A percentile compares a stretch with the other conserved stretches of the same genome.
Conservation (phyloP, 1,284 basidiomycete genomes). For the Mixia osmundae region DNA sequence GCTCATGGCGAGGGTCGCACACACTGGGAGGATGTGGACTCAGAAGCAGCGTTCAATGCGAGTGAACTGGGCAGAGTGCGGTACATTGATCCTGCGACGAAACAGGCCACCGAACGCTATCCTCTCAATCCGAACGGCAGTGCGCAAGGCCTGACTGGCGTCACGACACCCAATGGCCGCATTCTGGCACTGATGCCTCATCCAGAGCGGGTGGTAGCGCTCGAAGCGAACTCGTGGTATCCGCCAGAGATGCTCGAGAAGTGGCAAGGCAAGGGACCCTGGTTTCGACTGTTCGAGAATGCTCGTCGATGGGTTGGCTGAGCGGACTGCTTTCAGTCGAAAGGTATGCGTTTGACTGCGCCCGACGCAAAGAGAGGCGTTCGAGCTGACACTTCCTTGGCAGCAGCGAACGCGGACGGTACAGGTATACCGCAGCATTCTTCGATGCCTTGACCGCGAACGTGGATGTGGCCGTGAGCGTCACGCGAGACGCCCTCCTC, state of each 20-base stretch:
- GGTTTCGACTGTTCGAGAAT: constrained; percentile 88
- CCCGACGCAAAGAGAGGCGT: too few species aligned
- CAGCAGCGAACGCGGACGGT: constrained; percentile 25
- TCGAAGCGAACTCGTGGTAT: constrained; percentile 27
- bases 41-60: constrained; percentile 13
- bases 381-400: too few species aligned
- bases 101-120: constrained; percentile 44
- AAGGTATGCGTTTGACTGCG: constrained; percentile 12
- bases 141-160: constrained; percentile 60
- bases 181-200: constrained; percentile 87
- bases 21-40: constrained; percentile 30
- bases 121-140: constrained; percentile 94
- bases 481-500: constrained; percentile 19
- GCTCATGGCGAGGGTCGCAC: constrained; percentile 88
- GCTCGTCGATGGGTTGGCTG: constrained; percentile 30
- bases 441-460: constrained; percentile 45
- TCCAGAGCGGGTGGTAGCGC: constrained; percentile 21
- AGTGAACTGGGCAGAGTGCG: constrained; percentile 39
- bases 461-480: constrained; percentile 33
- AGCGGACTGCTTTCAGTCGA: constrained; percentile 10
- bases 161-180: constrained; percentile 62
- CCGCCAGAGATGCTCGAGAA: constrained; percentile 32
- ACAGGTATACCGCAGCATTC: constrained; percentile 36
- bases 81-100: constrained; percentile 43
- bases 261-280: constrained; percentile 61